phyloP scores from a whole-genome alignment of 768 basidiomycete species.

The Trametes sanguinea region DNA sequence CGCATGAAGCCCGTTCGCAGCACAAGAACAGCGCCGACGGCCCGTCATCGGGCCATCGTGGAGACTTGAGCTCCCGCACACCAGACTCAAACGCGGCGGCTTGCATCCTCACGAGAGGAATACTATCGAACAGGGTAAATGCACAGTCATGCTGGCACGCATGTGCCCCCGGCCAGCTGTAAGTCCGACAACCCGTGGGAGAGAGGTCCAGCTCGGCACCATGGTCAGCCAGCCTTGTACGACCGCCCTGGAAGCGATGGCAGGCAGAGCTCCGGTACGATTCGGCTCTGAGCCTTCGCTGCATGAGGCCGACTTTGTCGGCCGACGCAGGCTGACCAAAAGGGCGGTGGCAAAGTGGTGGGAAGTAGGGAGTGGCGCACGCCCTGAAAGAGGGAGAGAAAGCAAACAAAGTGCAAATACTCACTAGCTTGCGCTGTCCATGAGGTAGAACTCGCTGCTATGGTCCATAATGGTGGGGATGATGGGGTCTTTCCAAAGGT shows the following conservation, averaged over 20 bases:
- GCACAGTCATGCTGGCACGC: not conserved
- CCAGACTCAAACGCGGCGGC: not conserved
- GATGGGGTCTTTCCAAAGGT: constrained; percentile 72
- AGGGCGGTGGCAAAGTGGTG: not conserved
- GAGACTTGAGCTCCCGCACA: not conserved
- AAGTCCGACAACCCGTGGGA: constrained; percentile 4
- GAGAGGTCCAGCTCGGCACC: not conserved
- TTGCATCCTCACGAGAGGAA: not conserved
- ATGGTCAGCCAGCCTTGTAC: not conserved
- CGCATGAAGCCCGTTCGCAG: not conserved
- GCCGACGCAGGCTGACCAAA: not conserved
- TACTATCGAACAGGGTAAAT: not conserved
- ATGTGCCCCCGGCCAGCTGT: not conserved
- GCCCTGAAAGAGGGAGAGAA: constrained; percentile 1
- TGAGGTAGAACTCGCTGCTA: constrained; percentile 81
- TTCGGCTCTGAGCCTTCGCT: not conserved
- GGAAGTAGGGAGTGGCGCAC: not conserved
- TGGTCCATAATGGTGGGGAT: constrained; percentile 53
- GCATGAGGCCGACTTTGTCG: not conserved
- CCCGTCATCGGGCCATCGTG: not conserved
- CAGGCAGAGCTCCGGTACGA: not conserved
- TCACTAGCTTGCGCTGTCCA: constrained; percentile 92
- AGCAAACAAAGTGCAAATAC: constrained; percentile 32
- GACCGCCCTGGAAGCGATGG: not conserved
- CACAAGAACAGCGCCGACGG: not conserved